These are phyloP conservation scores for Ogataea parapolymorpha DNA, from an alignment of 805 yeast genomes.

Conservation along the genomic window DNA sequence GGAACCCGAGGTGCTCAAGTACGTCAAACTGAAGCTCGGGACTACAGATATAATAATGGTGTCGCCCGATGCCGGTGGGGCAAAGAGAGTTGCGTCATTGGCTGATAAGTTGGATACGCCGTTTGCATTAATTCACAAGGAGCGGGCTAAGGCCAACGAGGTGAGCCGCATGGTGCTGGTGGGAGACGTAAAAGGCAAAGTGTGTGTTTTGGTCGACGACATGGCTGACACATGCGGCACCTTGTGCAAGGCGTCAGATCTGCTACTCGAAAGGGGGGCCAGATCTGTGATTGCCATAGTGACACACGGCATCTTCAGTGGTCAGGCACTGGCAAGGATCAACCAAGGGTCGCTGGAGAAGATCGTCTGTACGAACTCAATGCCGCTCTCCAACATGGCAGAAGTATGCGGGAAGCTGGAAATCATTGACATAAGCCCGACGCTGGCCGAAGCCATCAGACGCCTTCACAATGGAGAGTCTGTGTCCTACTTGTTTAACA, in stretches of 20 bases:
- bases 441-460: constrained; percentile 90
- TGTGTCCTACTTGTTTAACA: constrained; percentile 78
- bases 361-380: constrained; percentile 90
- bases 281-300: constrained; percentile 86
- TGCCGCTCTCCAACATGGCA: constrained; percentile 71
- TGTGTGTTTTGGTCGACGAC: constrained; percentile 87
- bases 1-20: constrained; percentile 84
- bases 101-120: constrained; percentile 91
- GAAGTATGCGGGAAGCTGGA: constrained; percentile 65
- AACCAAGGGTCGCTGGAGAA: constrained; percentile 61
- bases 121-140: constrained; percentile 95
- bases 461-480: constrained; percentile 96
- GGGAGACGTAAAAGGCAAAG: constrained; percentile 84
- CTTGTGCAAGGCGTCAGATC: constrained; percentile 89
- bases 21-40: constrained; percentile 63
- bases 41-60: constrained; percentile 68
- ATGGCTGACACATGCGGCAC: constrained; percentile 99
- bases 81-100: constrained; percentile 90
- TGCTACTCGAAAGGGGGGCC: constrained; percentile 78
- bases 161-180: constrained; percentile 93
- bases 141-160: constrained; percentile 92
- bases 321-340: constrained; percentile 73
- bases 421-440: constrained; percentile 79
- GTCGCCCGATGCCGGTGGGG: constrained; percentile 99
- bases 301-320: constrained; percentile 92